Evolutionary conservation across 2,329 filamentous ascomycete genomes (phyloP).

Genomic region (Hypocreales sp.): DNA sequence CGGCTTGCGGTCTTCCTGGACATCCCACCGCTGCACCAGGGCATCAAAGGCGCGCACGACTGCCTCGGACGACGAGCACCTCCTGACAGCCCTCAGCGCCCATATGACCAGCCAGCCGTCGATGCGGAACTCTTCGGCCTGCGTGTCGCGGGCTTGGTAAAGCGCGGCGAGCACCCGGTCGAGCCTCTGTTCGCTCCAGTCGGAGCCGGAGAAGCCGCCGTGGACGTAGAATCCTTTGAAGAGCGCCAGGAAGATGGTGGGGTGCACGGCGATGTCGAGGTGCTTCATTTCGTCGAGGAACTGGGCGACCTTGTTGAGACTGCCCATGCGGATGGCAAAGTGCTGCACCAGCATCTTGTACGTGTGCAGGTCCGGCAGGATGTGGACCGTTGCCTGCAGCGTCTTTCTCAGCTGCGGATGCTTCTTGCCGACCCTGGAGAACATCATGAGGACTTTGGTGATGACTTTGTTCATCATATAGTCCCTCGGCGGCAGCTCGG

Average conservation of each 20-base stretch:
- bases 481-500: constrained; percentile 25
- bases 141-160: constrained; percentile 33
- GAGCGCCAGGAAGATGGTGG: constrained; percentile 62
- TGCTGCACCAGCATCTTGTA: constrained; percentile 69
- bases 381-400: constrained; percentile 46
- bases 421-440: constrained; percentile 35
- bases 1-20: constrained; percentile 21
- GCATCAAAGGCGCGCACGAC: constrained; percentile 39
- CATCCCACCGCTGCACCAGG: constrained; percentile 30
- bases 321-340: constrained; percentile 51
- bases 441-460: constrained; percentile 40
- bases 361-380: constrained; percentile 62
- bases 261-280: constrained; percentile 53
- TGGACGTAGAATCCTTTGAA: constrained; percentile 70
- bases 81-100: constrained; percentile 47
- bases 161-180: constrained; percentile 52
- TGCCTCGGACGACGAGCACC: constrained; percentile 34
- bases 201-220: constrained; percentile 45
- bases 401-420: constrained; percentile 35
- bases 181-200: constrained; percentile 61
- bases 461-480: constrained; percentile 33
- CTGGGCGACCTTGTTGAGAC: constrained; percentile 54
- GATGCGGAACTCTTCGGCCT: constrained; percentile 31
- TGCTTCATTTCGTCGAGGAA: constrained; percentile 69
- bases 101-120: constrained; percentile 46